Percentiles rank a stretch among this genome's conserved stretches.
These are phyloP conservation scores for Tolypocladium sp. DNA, from an alignment of 2,329 filamentous ascomycete species.

Conservation along the genomic window DNA sequence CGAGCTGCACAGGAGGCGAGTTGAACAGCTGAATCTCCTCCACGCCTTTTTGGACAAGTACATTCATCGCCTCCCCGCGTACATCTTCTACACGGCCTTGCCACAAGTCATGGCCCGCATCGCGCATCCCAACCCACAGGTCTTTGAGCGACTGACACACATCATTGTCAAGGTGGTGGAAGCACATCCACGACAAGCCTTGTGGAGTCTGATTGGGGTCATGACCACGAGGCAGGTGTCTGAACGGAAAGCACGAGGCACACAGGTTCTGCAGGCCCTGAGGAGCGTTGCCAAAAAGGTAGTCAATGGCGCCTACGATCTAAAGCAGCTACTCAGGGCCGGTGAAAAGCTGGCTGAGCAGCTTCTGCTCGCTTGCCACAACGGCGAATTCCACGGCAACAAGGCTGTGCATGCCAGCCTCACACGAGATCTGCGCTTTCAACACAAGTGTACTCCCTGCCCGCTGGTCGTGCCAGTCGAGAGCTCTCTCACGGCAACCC, in stretches of 20 bases:
- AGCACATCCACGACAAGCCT: constrained; percentile 78
- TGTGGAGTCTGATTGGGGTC: constrained; percentile 86
- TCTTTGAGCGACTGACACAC: constrained; percentile 65
- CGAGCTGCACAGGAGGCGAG: constrained; percentile 46
- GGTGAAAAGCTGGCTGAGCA: constrained; percentile 80
- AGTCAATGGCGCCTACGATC: constrained; percentile 45
- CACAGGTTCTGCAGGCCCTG: constrained; percentile 41
- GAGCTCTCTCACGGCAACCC: constrained; percentile 68
- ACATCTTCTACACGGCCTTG: constrained; percentile 72
- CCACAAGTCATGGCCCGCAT: constrained; percentile 96
- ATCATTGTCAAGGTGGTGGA: constrained; percentile 84
- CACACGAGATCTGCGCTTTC: constrained; percentile 70
- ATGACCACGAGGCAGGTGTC: constrained; percentile 66
- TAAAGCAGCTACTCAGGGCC: constrained; percentile 63
- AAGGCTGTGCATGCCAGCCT: constrained; percentile 63
- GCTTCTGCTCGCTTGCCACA: constrained; percentile 70
- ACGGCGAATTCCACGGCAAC: constrained; percentile 62
- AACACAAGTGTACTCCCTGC: constrained; percentile 73
- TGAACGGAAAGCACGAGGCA: constrained; percentile 51
- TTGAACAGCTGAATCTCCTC: constrained; percentile 57
- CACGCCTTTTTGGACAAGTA: constrained; percentile 76
- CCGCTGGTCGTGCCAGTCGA: constrained; percentile 85
- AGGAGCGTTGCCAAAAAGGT: constrained; percentile 39
- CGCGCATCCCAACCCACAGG: constrained; percentile 69
- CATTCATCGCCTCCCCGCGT: constrained; percentile 60